Conservation (phyloP, 2,329 filamentous ascomycete genomes). For the Chrysoporthe deuterocubensis region DNA sequence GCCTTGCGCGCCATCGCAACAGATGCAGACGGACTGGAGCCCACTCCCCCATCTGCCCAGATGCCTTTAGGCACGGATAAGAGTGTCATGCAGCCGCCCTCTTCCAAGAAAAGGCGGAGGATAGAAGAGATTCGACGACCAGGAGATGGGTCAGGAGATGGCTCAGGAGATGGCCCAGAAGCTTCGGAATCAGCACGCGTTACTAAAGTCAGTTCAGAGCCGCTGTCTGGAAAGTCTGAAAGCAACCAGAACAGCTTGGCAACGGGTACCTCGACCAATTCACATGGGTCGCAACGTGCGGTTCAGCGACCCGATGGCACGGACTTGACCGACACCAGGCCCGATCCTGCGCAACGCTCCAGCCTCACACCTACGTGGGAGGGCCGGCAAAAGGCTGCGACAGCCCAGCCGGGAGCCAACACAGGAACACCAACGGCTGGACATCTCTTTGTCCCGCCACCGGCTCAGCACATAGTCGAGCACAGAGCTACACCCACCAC, state of each 20-base stretch:
- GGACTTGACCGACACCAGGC: background rate
- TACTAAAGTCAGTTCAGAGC: background rate
- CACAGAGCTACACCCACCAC: background rate
- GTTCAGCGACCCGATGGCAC: background rate
- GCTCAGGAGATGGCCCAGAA: background rate
- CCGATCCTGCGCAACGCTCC: constrained; percentile 3
- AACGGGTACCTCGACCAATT: constrained; percentile 15
- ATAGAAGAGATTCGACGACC: constrained; percentile 2
- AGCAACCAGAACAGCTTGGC: constrained; percentile 7
- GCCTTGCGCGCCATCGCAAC: constrained; percentile 22
- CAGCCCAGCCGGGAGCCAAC: constrained; percentile 4
- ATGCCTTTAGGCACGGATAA: constrained; percentile 27
- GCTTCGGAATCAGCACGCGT: background rate
- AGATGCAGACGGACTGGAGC: constrained; percentile 22
- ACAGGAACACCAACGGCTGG: background rate
- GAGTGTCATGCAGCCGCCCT: background rate
- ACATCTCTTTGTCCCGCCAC: constrained; percentile 5
- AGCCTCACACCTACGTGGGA: constrained; percentile 20
- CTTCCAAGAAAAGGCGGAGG: constrained; percentile 9
- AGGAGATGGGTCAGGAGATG: background rate
- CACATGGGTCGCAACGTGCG: constrained; percentile 2
- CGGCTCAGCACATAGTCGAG: background rate
- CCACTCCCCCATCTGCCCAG: constrained; percentile 41
- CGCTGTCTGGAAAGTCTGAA: background rate
- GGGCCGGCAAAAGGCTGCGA: constrained; percentile 10